Percentiles rank a stretch among this genome's conserved stretches.
phyloP scores from a whole-genome alignment of 306 rosid species.

The Boehmeria nivea region DNA sequence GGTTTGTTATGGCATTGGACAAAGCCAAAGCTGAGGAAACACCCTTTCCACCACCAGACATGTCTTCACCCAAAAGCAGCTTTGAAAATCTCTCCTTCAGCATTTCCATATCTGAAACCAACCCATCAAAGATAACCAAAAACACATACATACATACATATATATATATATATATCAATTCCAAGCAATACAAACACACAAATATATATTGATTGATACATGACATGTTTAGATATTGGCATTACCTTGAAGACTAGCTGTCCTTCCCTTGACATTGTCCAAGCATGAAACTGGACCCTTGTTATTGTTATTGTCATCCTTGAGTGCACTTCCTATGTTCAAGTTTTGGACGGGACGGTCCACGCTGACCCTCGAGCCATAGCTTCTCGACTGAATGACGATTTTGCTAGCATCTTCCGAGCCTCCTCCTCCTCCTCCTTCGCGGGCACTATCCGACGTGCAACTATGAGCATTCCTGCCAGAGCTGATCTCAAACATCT shows the following conservation, averaged over 20 bases:
- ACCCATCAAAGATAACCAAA: background rate
- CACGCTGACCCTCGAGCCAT: conserved; percentile 8
- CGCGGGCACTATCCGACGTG: conserved; percentile 35
- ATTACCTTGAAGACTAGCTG: conserved; percentile 22
- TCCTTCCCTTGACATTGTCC: conserved; percentile 14
- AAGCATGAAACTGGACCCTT: conserved; percentile 19
- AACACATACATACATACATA: too few species aligned
- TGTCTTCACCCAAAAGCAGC: conserved; percentile 92
- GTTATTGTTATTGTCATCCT: background rate
- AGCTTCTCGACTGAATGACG: conserved; percentile 23
- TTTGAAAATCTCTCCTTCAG: conserved; percentile 80
- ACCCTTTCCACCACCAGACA: conserved; percentile 99
- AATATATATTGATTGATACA: background rate
- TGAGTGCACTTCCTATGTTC: conserved; percentile 18
- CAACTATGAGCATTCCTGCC: conserved; percentile 51
- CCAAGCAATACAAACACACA: background rate
- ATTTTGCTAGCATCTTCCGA: conserved; percentile 19
- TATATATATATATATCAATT: background rate
- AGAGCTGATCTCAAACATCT: conserved; percentile 45
- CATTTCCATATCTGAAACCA: conserved; percentile 56
- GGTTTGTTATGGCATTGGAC: conserved; percentile 88
- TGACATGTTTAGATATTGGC: background rate
- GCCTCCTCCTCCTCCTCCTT: conserved; percentile 29
- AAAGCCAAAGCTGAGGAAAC: conserved; percentile 92
- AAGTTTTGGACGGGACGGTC: conserved; percentile 15